A percentile compares a stretch with the other conserved stretches of the same genome.
These are phyloP conservation scores for Irpex sp. DNA, from an alignment of 1,284 basidiomycete genomes.

Conservation along the genomic window DNA sequence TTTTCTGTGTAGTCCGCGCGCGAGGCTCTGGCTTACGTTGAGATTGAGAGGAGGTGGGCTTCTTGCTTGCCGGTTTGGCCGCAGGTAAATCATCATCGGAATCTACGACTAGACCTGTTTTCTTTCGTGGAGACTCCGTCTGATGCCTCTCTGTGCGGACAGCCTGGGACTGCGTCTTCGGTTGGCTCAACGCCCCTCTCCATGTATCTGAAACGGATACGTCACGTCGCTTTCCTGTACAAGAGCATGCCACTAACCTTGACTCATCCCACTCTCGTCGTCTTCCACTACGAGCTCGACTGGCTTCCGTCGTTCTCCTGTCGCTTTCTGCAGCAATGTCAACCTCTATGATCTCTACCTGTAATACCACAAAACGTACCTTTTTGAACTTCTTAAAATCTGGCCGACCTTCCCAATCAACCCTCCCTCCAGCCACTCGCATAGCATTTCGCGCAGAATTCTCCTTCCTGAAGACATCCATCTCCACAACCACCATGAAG, in stretches of 20 bases:
- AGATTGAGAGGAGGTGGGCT: background rate
- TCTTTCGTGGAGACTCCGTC: constrained; percentile 24
- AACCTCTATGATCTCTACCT: background rate
- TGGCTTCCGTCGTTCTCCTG: constrained; percentile 29
- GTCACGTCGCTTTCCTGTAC: background rate
- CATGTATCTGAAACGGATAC: constrained; percentile 13
- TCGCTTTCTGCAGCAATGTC: constrained; percentile 26
- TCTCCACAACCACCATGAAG: constrained; percentile 81
- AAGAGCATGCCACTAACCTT: constrained; percentile 19
- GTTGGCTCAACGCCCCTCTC: constrained; percentile 20
- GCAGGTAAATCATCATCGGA: constrained; percentile 5
- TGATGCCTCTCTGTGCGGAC: constrained; percentile 14
- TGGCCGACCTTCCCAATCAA: constrained; percentile 55
- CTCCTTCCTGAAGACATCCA: constrained; percentile 48
- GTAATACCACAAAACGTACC: constrained; percentile 37
- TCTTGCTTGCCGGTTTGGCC: constrained; percentile 3
- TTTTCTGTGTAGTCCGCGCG: background rate
- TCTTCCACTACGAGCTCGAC: constrained; percentile 53
- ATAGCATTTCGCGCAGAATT: constrained; percentile 15
- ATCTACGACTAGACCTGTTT: background rate
- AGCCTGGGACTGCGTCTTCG: constrained; percentile 6
- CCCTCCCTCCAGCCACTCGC: constrained; percentile 18
- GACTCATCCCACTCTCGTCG: constrained; percentile 54
- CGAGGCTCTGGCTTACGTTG: background rate
- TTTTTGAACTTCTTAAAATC: constrained; percentile 90